Percentiles rank a stretch among this genome's conserved stretches.
Evolutionary conservation across 306 rosid genomes (phyloP).

Genomic region (Gastrolobium bilobum): DNA sequence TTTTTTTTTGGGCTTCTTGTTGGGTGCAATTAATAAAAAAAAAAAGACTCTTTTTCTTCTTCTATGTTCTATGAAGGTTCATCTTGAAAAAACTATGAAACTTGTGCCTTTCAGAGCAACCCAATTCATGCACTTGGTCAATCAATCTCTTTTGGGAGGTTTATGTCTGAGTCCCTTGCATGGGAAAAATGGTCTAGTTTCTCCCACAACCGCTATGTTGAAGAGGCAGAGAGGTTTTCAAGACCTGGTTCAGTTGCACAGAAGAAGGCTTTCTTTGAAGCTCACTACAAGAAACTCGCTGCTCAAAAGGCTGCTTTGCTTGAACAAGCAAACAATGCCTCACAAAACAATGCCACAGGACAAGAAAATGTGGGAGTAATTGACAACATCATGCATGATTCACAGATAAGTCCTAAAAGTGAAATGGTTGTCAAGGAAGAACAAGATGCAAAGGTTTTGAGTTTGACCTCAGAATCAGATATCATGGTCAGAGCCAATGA

Average conservation of each 20-base stretch:
- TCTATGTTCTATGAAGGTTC: slow-evolving; percentile 44
- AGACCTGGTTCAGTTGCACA: slow-evolving; percentile 95
- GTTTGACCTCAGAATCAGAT: slow-evolving; percentile 24
- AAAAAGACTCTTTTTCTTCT: neutral
- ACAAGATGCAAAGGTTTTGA: slow-evolving; percentile 44
- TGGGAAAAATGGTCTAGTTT: slow-evolving; percentile 97
- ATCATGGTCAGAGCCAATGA: slow-evolving; percentile 5
- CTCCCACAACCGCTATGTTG: slow-evolving; percentile 90
- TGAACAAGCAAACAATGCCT: slow-evolving; percentile 66
- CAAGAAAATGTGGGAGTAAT: slow-evolving; percentile 32
- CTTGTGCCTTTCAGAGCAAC: slow-evolving; percentile 70
- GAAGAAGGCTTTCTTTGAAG: slow-evolving; percentile 99
- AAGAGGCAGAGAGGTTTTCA: slow-evolving; percentile 89
- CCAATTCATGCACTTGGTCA: slow-evolving; percentile 83
- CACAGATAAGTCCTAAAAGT: slow-evolving; percentile 43
- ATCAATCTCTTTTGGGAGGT: slow-evolving; percentile 93
- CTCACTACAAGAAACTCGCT: slow-evolving; percentile 93
- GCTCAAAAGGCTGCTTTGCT: slow-evolving; percentile 81
- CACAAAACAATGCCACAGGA: slow-evolving; percentile 42
- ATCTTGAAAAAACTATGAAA: slow-evolving; percentile 53
- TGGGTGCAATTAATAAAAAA: slow-evolving; percentile 40
- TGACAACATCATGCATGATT: neutral
- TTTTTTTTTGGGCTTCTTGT: neutral
- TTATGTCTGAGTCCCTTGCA: slow-evolving; percentile 75
- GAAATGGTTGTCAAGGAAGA: slow-evolving; percentile 47